Percentiles rank a stretch among this genome's conserved stretches.
phyloP scores from a whole-genome alignment of 306 rosid species.

The Luffa acutangula region DNA sequence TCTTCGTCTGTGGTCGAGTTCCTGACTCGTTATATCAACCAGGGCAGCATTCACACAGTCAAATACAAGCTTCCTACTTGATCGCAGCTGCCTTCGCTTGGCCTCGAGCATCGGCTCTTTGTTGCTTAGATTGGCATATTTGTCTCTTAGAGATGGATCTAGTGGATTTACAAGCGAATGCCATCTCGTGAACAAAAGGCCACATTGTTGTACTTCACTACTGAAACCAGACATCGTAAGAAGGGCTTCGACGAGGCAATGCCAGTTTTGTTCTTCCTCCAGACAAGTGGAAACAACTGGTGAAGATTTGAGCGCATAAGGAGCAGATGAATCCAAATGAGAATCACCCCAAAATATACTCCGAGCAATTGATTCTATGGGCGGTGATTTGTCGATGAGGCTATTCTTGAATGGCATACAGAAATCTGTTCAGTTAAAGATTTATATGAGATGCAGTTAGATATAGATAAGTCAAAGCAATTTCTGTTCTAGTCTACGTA shows the following conservation, averaged over 20 bases:
- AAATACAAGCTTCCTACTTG: conserved; percentile 70
- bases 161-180: conserved; percentile 65
- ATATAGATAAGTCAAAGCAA: not conserved
- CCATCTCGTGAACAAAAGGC: conserved; percentile 37
- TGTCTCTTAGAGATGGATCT: conserved; percentile 77
- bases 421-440: conserved; percentile 30
- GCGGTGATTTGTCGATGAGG: conserved; percentile 95
- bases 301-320: conserved; percentile 40
- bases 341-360: conserved; percentile 72
- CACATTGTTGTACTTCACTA: conserved; percentile 24
- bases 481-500: not conserved
- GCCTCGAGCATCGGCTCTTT: conserved; percentile 58
- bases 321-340: conserved; percentile 36
- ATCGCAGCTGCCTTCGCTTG: conserved; percentile 57
- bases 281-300: conserved; percentile 28
- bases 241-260: conserved; percentile 47
- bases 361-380: conserved; percentile 82
- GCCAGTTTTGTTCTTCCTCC: conserved; percentile 66
- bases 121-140: conserved; percentile 32
- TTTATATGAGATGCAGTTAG: not conserved
- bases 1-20: conserved; percentile 19
- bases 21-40: conserved; percentile 40
- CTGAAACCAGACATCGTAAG: conserved; percentile 56
- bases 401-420: conserved; percentile 33
- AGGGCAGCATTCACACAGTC: conserved; percentile 60